Conservation (phyloP, 2,329 filamentous ascomycete species). For the Myriosclerotinia duriaeana region DNA sequence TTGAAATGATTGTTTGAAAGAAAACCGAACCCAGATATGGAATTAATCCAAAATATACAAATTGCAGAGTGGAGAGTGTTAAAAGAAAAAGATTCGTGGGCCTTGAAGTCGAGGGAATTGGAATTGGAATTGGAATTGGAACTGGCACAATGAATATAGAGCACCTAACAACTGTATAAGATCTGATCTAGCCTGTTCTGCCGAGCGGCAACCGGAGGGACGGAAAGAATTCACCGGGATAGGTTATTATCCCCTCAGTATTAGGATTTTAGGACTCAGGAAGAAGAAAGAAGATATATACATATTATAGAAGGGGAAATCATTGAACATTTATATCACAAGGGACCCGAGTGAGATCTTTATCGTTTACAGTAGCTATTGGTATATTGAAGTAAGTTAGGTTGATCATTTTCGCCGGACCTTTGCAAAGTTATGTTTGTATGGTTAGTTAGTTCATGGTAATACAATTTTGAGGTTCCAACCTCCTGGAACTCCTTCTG, state of each 20-base stretch:
- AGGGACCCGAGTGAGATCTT: slow-evolving; percentile 12
- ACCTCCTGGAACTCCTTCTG: slow-evolving; percentile 16
- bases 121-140: background rate
- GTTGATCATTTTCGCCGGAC: background rate
- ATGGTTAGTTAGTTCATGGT: background rate
- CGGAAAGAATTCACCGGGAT: slow-evolving; percentile 21
- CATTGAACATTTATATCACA: slow-evolving; percentile 2
- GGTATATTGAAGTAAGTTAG: background rate
- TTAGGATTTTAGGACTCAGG: no score
- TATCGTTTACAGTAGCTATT: background rate
- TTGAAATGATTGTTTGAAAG: slow-evolving; percentile 42
- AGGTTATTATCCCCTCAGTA: slow-evolving; percentile 6
- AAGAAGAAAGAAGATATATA: background rate
- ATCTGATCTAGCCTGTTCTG: slow-evolving; percentile 16
- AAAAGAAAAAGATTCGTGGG: slow-evolving; percentile 12
- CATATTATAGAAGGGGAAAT: background rate
- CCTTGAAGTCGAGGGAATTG: background rate
- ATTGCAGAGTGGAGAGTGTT: slow-evolving; percentile 2
- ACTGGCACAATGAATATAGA: background rate
- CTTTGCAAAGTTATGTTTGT: background rate
- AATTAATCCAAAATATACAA: slow-evolving; percentile 22
- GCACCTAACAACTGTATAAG: background rate
- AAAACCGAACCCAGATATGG: slow-evolving; percentile 37
- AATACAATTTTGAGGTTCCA: background rate
- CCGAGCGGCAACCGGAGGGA: slow-evolving; percentile 18